These are phyloP conservation scores for Trametes cubensis DNA, from an alignment of 768 basidiomycete genomes.

Conservation along the genomic window DNA sequence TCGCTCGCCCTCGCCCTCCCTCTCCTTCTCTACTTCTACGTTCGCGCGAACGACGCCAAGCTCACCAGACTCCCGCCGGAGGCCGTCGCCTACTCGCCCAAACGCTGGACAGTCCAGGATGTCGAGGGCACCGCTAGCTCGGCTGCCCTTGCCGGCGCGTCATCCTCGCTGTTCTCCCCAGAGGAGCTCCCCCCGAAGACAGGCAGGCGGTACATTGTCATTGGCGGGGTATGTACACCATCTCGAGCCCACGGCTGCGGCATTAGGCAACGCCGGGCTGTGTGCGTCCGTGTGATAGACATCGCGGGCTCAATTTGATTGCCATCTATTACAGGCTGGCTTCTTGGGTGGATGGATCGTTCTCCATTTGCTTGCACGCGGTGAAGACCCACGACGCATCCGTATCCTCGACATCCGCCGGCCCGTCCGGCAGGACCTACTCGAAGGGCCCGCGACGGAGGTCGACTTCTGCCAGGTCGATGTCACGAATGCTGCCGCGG, in stretches of 20 bases:
- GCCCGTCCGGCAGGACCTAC: constrained; percentile 60
- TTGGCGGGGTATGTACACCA: constrained; percentile 64
- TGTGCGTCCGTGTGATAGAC: too few species aligned
- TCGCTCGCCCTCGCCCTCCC: constrained; percentile 17
- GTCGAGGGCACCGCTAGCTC: constrained; percentile 42
- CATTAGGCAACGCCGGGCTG: too few species aligned
- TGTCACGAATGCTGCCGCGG: constrained; percentile 53
- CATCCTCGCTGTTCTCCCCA: constrained; percentile 37
- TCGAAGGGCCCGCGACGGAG: constrained; percentile 50
- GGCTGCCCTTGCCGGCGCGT: constrained; percentile 34
- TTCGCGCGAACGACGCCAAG: constrained; percentile 55
- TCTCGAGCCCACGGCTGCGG: too few species aligned
- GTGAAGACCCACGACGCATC: constrained; percentile 67
- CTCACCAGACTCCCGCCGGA: constrained; percentile 53
- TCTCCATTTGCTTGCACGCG: constrained; percentile 64
- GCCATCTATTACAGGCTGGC: constrained; percentile 52
- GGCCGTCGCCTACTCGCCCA: constrained; percentile 52
- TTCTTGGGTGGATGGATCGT: constrained; percentile 83
- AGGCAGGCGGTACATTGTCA: constrained; percentile 73
- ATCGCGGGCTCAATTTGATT: neutral
- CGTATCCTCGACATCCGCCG: constrained; percentile 68
- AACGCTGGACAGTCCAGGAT: constrained; percentile 49
- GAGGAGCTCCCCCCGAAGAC: constrained; percentile 66
- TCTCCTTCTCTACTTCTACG: constrained; percentile 41
- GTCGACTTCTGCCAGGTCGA: constrained; percentile 64